Percentiles rank a stretch among this genome's conserved stretches.
phyloP scores from a whole-genome alignment of 805 yeast genomes.

The Yarrowia sp. region DNA sequence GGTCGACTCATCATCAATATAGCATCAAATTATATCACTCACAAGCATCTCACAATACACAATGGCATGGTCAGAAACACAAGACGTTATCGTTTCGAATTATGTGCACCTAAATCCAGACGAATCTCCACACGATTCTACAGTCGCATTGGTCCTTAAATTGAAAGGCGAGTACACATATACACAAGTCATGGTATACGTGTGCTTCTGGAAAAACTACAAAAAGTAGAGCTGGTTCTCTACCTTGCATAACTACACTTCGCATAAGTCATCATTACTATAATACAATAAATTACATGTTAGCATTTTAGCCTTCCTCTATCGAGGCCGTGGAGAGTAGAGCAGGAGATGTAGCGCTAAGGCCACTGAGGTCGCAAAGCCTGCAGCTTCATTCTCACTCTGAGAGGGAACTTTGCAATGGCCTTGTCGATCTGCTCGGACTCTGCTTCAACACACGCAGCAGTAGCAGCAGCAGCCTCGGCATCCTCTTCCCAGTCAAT shows the following conservation, averaged over 20 bases:
- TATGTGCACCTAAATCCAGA: not conserved
- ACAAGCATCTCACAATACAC: not conserved
- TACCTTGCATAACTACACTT: too few species aligned
- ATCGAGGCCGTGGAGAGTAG: too few species aligned
- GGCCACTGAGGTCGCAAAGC: conserved; percentile 33
- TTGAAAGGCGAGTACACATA: too few species aligned
- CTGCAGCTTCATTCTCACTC: conserved; percentile 33
- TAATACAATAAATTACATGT: conserved; percentile 38
- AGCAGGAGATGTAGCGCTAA: not conserved
- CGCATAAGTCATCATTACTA: conserved; percentile 8
- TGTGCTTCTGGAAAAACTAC: too few species aligned
- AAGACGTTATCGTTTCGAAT: not conserved
- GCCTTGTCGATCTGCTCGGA: conserved; percentile 29
- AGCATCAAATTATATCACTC: too few species aligned
- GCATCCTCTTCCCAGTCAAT: conserved; percentile 37
- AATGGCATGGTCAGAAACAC: not conserved
- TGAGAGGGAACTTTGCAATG: conserved; percentile 23
- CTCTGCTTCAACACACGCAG: conserved; percentile 28
- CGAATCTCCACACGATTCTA: too few species aligned
- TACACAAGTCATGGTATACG: too few species aligned
- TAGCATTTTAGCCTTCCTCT: conserved; percentile 24
- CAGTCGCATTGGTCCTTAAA: too few species aligned
- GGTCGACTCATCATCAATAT: too few species aligned
- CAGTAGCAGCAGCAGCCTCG: conserved; percentile 15
- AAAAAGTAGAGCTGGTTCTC: too few species aligned